Conservation (phyloP, 345 rosid species). For the Populus pruinosa region DNA sequence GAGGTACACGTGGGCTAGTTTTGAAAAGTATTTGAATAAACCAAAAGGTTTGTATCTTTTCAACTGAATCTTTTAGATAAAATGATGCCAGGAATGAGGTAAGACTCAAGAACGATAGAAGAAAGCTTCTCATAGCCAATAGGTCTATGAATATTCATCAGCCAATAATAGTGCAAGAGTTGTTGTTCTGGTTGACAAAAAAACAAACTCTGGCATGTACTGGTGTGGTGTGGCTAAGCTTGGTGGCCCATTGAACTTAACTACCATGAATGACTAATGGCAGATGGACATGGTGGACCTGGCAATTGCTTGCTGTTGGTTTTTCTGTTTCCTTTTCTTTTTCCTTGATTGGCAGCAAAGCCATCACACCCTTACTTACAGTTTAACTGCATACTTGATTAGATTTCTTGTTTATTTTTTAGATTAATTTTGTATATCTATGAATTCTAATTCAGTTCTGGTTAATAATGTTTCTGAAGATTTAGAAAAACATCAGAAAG, state of each 20-base stretch:
- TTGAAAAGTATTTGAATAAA: not conserved
- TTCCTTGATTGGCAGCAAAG: not conserved
- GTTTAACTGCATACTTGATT: not conserved
- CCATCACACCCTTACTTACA: not conserved
- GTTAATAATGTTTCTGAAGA: not conserved
- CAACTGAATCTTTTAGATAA: not conserved
- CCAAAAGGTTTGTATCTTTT: not conserved
- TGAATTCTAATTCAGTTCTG: not conserved
- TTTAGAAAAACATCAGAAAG: not conserved
- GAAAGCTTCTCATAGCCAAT: not conserved
- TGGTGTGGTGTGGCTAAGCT: not conserved
- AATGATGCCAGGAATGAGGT: not conserved
- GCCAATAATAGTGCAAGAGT: not conserved
- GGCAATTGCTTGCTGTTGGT: not conserved
- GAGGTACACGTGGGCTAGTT: slow-evolving; percentile 10
- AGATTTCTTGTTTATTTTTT: not conserved
- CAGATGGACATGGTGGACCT: not conserved
- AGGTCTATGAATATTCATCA: not conserved
- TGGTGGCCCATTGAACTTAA: not conserved
- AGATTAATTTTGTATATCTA: no score
- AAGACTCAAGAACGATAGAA: not conserved
- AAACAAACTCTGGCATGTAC: not conserved
- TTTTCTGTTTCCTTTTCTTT: no score
- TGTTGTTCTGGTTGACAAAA: not conserved
- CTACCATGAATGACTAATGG: not conserved